Conservation (phyloP, 257 asterid genomes). For the Cruciata laevipes region DNA sequence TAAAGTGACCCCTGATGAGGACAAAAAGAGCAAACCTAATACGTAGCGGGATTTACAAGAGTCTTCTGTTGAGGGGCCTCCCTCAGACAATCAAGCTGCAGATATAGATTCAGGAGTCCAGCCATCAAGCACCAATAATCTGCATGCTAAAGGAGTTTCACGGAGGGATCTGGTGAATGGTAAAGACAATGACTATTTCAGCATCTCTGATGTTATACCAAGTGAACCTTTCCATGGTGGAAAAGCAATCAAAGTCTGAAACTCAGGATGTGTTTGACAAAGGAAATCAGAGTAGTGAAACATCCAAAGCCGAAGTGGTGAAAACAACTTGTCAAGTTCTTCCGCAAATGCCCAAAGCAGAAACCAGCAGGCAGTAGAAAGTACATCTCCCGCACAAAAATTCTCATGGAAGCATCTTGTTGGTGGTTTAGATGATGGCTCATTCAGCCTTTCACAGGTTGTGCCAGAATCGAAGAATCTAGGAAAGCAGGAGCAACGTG, state of each 20-base stretch:
- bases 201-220: conserved; percentile 35
- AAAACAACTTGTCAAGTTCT: conserved; percentile 21
- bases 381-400: conserved; percentile 47
- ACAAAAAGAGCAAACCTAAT: conserved; percentile 16
- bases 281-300: conserved; percentile 14
- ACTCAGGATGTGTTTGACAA: conserved; percentile 12
- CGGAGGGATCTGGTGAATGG: conserved; percentile 39
- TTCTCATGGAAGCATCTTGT: conserved; percentile 70
- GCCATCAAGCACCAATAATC: conserved; percentile 19
- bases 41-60: conserved; percentile 12
- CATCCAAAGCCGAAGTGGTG: conserved; percentile 17
- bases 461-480: conserved; percentile 29
- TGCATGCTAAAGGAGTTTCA: conserved; percentile 28
- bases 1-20: conserved; percentile 30
- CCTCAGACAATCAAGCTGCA: no score
- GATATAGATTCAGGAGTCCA: conserved; percentile 20
- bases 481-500: conserved; percentile 32
- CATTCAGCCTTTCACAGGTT: conserved; percentile 63
- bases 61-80: no score
- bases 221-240: conserved; percentile 26
- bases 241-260: conserved; percentile 22
- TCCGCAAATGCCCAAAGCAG: conserved; percentile 22
- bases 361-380: conserved; percentile 36
- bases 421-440: conserved; percentile 33
- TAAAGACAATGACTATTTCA: conserved; percentile 32